Conservation (phyloP, 225 moss, liverwort and hornwort species). For the Bryoerythrophyllum caledonicum region DNA sequence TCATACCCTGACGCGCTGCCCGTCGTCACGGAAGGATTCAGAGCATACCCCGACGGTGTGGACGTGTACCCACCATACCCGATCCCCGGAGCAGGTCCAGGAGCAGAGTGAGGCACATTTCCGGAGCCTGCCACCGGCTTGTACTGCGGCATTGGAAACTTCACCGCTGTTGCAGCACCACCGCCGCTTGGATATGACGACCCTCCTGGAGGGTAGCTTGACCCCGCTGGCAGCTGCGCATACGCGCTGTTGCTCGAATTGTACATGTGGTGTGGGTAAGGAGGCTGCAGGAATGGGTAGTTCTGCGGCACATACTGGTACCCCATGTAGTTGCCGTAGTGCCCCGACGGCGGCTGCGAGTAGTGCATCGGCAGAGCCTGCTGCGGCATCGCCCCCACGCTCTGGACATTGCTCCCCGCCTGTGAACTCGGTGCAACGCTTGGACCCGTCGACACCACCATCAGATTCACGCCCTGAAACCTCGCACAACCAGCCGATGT, state of each 20-base stretch:
- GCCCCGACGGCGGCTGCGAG: constrained; percentile 78
- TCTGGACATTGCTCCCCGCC: constrained; percentile 61
- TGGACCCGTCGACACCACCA: constrained; percentile 51
- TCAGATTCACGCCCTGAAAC: constrained; percentile 44
- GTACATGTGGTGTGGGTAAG: constrained; percentile 80
- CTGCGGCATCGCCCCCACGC: constrained; percentile 67
- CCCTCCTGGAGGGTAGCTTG: constrained; percentile 65
- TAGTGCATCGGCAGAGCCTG: constrained; percentile 85
- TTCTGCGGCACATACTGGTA: constrained; percentile 80
- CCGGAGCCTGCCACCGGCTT: constrained; percentile 57
- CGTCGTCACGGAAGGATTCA: constrained; percentile 51
- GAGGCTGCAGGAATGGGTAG: constrained; percentile 85
- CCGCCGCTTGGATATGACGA: constrained; percentile 46
- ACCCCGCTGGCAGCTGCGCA: constrained; percentile 71
- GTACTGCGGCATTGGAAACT: constrained; percentile 66
- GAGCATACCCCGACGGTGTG: constrained; percentile 59
- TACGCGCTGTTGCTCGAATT: constrained; percentile 70
- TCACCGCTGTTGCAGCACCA: constrained; percentile 47
- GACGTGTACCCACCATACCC: constrained; percentile 69
- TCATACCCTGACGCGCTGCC: constrained; percentile 66
- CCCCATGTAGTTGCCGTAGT: constrained; percentile 65
- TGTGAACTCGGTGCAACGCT: constrained; percentile 65
- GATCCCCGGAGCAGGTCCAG: constrained; percentile 22
- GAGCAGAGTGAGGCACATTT: constrained; percentile 61
- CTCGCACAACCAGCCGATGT: neutral